These are phyloP conservation scores for Gonapodya prolifera DNA, from an alignment of 192 early-diverging fungal genomes.

Conservation along the genomic window DNA sequence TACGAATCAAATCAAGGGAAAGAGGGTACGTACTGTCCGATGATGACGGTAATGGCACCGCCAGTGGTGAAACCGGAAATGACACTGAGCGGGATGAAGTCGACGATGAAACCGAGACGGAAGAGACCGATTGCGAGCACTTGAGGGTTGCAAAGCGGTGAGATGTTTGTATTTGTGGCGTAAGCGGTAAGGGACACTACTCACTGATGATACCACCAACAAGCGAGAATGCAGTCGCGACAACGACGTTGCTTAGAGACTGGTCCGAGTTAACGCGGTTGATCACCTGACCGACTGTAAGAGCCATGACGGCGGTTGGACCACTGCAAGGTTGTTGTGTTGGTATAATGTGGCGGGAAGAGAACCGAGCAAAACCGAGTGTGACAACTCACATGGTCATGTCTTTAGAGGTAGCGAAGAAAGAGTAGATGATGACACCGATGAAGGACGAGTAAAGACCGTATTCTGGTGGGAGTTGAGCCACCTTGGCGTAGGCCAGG, in stretches of 20 bases:
- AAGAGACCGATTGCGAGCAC: slow-evolving; percentile 60
- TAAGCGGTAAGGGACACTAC: too few species aligned
- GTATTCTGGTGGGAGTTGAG: slow-evolving; percentile 53
- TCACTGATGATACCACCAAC: slow-evolving; percentile 61
- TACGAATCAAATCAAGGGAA: too few species aligned
- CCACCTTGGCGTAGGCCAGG: slow-evolving; percentile 60
- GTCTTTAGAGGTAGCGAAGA: slow-evolving; percentile 62
- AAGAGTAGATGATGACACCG: slow-evolving; percentile 51
- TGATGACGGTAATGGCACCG: slow-evolving; percentile 62
- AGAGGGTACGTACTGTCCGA: too few species aligned
- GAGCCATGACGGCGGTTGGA: slow-evolving; percentile 63
- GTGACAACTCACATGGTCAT: too few species aligned
- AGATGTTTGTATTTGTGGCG: too few species aligned
- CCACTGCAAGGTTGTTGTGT: slow-evolving; percentile 52
- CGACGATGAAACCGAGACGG: slow-evolving; percentile 72
- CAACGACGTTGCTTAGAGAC: slow-evolving; percentile 23
- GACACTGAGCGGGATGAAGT: slow-evolving; percentile 72
- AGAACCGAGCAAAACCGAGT: too few species aligned
- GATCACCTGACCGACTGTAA: slow-evolving; percentile 56
- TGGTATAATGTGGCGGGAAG: too few species aligned
- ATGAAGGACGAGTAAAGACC: slow-evolving; percentile 66
- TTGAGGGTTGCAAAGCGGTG: too few species aligned
- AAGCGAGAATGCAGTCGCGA: slow-evolving; percentile 48
- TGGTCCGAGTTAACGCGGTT: slow-evolving; percentile 14
- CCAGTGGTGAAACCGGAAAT: slow-evolving; percentile 83